Conservation (phyloP, 495 filamentous ascomycete genomes). For the Trichoderma gamsii region DNA sequence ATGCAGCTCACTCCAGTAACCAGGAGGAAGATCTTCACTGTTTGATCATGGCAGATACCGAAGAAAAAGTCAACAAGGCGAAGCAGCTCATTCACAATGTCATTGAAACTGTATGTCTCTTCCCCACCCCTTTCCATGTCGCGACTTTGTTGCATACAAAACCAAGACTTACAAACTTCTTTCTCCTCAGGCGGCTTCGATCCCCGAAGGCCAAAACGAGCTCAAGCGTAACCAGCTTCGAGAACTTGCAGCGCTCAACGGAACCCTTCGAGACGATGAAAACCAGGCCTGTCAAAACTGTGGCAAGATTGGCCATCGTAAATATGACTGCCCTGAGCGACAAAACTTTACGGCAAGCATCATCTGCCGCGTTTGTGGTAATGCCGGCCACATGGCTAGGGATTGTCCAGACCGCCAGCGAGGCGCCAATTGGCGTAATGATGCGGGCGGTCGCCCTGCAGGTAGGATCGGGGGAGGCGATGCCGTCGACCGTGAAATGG, state of each 20-base stretch:
- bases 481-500: constrained; percentile 88
- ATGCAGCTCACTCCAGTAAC: constrained; percentile 97
- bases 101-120: constrained; percentile 81
- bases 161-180: constrained; percentile 26
- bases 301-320: constrained; percentile 97
- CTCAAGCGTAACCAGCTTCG: constrained; percentile 97
- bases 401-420: constrained; percentile 84
- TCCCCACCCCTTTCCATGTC: not conserved
- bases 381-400: constrained; percentile 38
- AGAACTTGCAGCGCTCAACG: constrained; percentile 93
- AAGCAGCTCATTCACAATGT: constrained; percentile 96
- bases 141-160: not conserved
- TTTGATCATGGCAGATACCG: constrained; percentile 97
- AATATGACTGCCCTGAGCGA: constrained; percentile 97
- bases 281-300: constrained; percentile 99
- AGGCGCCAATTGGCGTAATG: constrained; percentile 87
- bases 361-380: constrained; percentile 95
- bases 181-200: constrained; percentile 74
- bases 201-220: constrained; percentile 96
- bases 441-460: constrained; percentile 45
- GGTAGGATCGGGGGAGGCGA: constrained; percentile 70
- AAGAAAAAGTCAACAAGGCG: constrained; percentile 96
- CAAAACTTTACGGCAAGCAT: constrained; percentile 97
- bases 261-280: constrained; percentile 95
- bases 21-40: constrained; percentile 99